Evolutionary conservation across 768 basidiomycete genomes (phyloP).

Genomic region (Macrocybe gigantea): DNA sequence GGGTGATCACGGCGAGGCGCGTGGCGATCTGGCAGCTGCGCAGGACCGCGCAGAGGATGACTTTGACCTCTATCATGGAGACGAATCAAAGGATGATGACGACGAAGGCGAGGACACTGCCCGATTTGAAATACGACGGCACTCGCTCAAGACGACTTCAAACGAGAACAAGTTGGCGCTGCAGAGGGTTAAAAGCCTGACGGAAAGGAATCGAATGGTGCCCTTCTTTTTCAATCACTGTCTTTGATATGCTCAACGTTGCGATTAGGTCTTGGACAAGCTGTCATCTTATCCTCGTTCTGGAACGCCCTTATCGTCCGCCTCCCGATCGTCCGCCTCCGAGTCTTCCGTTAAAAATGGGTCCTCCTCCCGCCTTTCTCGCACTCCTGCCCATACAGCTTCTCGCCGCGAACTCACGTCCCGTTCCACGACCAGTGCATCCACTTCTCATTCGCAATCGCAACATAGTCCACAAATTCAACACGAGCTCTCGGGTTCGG

Average conservation of each 20-base stretch:
- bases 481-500: conserved; percentile 60
- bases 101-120: conserved; percentile 57
- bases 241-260: conserved; percentile 9
- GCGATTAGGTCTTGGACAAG: conserved; percentile 58
- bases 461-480: conserved; percentile 25
- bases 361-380: conserved; percentile 25
- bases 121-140: conserved; percentile 25
- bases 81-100: conserved; percentile 29
- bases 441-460: conserved; percentile 10
- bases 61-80: background rate
- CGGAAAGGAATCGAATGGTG: conserved; percentile 71
- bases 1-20: background rate
- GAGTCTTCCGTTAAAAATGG: conserved; percentile 20
- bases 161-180: conserved; percentile 56
- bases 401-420: conserved; percentile 19
- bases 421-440: background rate
- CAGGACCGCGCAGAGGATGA: conserved; percentile 55
- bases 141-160: conserved; percentile 15
- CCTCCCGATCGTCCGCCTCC: conserved; percentile 31
- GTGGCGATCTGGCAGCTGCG: conserved; percentile 14
- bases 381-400: conserved; percentile 25
- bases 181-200: conserved; percentile 63
- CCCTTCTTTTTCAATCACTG: conserved; percentile 20
- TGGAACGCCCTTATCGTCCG: conserved; percentile 37
- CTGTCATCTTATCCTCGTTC: conserved; percentile 53